Evolutionary conservation across 164 flowering plant genomes (phyloP).

Genomic region (Dillenia suffruticosa): DNA sequence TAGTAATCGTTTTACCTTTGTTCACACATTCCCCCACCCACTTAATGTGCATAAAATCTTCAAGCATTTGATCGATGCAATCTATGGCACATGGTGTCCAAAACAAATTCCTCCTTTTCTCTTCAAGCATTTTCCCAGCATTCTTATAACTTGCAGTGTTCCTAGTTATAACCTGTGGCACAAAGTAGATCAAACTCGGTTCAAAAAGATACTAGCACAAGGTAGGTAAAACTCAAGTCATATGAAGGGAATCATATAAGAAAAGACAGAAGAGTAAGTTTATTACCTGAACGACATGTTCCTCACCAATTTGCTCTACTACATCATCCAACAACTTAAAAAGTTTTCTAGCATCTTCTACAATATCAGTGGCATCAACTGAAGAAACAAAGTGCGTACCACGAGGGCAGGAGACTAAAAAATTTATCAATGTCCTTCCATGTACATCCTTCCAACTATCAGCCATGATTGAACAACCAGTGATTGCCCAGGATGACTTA

Average conservation of each 20-base stretch:
- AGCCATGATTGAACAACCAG: constrained; percentile 74
- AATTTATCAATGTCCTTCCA: constrained; percentile 54
- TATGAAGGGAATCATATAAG: not conserved
- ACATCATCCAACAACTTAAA: constrained; percentile 66
- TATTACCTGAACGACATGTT: constrained; percentile 74
- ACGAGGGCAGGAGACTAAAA: constrained; percentile 65
- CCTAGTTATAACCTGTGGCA: constrained; percentile 51
- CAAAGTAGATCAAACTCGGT: not conserved
- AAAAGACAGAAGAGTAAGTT: constrained; percentile 6
- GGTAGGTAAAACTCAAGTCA: not conserved
- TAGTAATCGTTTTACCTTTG: constrained; percentile 62
- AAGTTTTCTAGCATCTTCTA: constrained; percentile 49
- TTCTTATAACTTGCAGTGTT: constrained; percentile 56
- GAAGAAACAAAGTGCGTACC: constrained; percentile 63
- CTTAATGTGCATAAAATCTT: constrained; percentile 57
- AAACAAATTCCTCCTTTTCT: constrained; percentile 55
- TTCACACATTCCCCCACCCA: constrained; percentile 62
- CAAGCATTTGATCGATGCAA: constrained; percentile 63
- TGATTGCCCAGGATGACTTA: constrained; percentile 51
- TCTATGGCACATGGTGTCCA: constrained; percentile 82
- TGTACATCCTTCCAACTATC: constrained; percentile 72
- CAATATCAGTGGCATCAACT: constrained; percentile 55
- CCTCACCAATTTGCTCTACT: constrained; percentile 76
- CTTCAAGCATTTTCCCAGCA: constrained; percentile 86
- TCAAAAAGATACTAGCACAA: not conserved